Evolutionary conservation across 441 rosid species (phyloP).

Genomic region (Capsella rubella): DNA sequence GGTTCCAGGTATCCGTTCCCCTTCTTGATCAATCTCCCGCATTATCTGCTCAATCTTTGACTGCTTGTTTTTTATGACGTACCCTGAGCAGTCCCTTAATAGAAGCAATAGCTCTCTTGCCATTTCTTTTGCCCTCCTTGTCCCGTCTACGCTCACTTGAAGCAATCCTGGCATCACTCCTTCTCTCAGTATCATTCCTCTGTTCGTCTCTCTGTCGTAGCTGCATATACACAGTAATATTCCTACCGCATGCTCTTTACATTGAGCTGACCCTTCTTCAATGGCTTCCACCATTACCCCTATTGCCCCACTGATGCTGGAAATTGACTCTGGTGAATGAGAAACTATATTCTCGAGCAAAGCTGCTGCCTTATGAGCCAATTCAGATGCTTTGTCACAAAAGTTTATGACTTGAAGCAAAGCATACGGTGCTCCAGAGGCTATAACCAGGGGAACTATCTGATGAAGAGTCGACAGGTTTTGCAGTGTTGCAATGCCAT

Average conservation of each 20-base stretch:
- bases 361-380: slow-evolving; percentile 64
- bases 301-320: slow-evolving; percentile 51
- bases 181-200: slow-evolving; percentile 73
- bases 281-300: slow-evolving; percentile 65
- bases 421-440: slow-evolving; percentile 55
- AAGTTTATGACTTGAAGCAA: slow-evolving; percentile 57
- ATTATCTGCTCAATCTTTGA: slow-evolving; percentile 25
- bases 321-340: slow-evolving; percentile 52
- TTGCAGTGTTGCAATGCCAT: slow-evolving; percentile 73
- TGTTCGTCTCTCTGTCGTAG: slow-evolving; percentile 64
- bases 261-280: slow-evolving; percentile 74
- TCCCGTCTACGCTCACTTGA: slow-evolving; percentile 77
- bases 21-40: slow-evolving; percentile 36
- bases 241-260: slow-evolving; percentile 76
- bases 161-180: slow-evolving; percentile 84
- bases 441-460: slow-evolving; percentile 55
- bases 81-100: slow-evolving; percentile 35
- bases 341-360: slow-evolving; percentile 57
- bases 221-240: slow-evolving; percentile 63
- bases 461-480: slow-evolving; percentile 76
- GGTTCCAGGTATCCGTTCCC: slow-evolving; percentile 54
- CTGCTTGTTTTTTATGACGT: slow-evolving; percentile 7
- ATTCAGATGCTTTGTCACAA: slow-evolving; percentile 53
- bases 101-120: slow-evolving; percentile 69
- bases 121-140: slow-evolving; percentile 61